These are phyloP conservation scores for Saksenaea vasiformis DNA, from an alignment of 371 early-diverging fungal genomes.

Conservation along the genomic window DNA sequence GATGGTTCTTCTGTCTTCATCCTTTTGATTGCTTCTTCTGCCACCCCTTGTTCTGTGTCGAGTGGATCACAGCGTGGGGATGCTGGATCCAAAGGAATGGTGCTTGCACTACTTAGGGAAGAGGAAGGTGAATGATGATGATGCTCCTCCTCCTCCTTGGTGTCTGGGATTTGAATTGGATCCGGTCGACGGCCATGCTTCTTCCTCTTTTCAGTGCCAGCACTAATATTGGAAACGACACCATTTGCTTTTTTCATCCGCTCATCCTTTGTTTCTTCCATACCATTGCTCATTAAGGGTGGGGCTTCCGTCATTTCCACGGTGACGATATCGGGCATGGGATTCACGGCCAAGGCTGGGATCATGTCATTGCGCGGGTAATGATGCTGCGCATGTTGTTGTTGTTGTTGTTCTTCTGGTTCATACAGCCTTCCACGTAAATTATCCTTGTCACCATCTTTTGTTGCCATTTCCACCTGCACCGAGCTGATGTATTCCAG, in stretches of 20 bases:
- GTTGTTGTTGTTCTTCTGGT: neutral
- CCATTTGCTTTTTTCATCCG: neutral
- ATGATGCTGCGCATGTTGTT: neutral
- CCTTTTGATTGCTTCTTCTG: neutral
- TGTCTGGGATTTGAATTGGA: neutral
- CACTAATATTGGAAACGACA: neutral
- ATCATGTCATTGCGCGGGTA: neutral
- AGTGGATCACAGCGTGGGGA: slow-evolving; percentile 5
- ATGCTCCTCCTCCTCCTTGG: no score
- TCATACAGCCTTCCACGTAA: neutral
- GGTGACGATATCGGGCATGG: neutral
- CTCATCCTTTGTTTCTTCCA: neutral
- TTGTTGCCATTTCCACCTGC: slow-evolving; percentile 51
- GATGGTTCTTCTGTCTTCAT: slow-evolving; percentile 2
- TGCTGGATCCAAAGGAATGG: slow-evolving; percentile 28
- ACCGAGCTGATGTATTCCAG: slow-evolving; percentile 58
- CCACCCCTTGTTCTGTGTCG: slow-evolving; percentile 16
- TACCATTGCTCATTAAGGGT: neutral
- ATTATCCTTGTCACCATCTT: slow-evolving; percentile 7
- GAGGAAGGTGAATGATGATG: slow-evolving; percentile 17
- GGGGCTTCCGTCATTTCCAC: neutral
- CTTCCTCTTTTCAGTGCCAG: neutral
- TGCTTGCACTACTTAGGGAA: slow-evolving; percentile 42
- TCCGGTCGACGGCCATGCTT: neutral
- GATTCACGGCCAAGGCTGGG: neutral